Evolutionary conservation across 2,329 filamentous ascomycete species (phyloP), one percentile per base, ranked within the genome.

Genomic region (Sarocladium kiliense): DNA sequence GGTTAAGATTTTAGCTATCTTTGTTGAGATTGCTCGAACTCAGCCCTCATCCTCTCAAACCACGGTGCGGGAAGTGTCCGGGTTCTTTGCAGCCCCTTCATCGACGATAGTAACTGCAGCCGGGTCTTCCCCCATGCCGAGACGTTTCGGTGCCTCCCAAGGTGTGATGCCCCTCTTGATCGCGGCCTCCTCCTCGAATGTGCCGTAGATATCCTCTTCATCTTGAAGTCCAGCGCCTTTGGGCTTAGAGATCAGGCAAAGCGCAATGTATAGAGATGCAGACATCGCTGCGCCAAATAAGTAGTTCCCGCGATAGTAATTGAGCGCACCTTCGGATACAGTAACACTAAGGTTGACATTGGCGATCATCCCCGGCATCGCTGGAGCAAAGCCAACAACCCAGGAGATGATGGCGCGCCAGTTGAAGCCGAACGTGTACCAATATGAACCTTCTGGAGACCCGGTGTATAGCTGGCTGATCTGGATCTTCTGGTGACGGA

Each of bases 381-480:
- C 58, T 0, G 66, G 66, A 2, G 63, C 55, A 14, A 70, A 62
- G 26, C 63, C 65, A 45, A 69, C 55, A n/a, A 67, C 58, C 37
- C 65, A 70, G 44, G 68, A 63, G 26, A 62, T 61, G 7, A 65
- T 61, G 1, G 69, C 65, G 44, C 66, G 61, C 59, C 64, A 67
- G 56, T 69, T 69, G 23, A 64, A 54, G n/a, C 67, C 66, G 14
- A 62, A 53, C 34, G 56, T 59, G 58, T 68, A 70, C 54, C 63
- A 64, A 57, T 72, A 73, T 34, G 67, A 67, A 36, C 67, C 30
- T 11, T 25, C 26, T 66, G 50, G 67, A 7, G 41, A 45, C 7
- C 41, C 41, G 18, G 41, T 25, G 60, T 73, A 74, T 51, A 74
- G 58, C 37, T 70, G 68, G 0, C 67, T 67, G 49, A 74, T 65